Evolutionary conservation across 352 stramenopile species (phyloP).

Genomic region (Peronospora destructor): DNA sequence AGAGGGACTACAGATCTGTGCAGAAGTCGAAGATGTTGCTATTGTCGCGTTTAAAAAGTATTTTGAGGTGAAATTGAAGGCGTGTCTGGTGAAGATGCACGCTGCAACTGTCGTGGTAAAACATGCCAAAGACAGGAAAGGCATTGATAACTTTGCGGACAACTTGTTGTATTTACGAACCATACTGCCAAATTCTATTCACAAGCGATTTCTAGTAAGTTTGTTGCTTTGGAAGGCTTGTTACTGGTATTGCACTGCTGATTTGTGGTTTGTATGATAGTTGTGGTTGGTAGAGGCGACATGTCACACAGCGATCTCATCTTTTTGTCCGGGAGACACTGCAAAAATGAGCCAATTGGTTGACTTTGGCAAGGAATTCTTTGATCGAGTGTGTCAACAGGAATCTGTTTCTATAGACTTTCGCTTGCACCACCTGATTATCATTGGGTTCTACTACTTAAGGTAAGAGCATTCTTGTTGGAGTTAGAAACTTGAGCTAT

Average conservation of each 20-base stretch:
- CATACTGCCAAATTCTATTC: slow-evolving; percentile 38
- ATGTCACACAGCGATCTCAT: slow-evolving; percentile 47
- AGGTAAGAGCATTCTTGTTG: slow-evolving; percentile 26
- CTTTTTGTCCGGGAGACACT: slow-evolving; percentile 22
- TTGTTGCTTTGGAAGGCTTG: background rate
- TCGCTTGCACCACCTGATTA: slow-evolving; percentile 50
- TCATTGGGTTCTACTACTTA: slow-evolving; percentile 48
- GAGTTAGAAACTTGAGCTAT: background rate
- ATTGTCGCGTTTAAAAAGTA: slow-evolving; percentile 32
- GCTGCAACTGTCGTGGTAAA: slow-evolving; percentile 31
- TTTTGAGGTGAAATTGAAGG: slow-evolving; percentile 47
- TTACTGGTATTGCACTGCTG: slow-evolving; percentile 1
- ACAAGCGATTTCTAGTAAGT: slow-evolving; percentile 48
- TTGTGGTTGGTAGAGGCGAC: slow-evolving; percentile 62
- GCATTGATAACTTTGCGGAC: slow-evolving; percentile 28
- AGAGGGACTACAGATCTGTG: slow-evolving; percentile 33
- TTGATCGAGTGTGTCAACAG: slow-evolving; percentile 23
- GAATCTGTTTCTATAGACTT: slow-evolving; percentile 30
- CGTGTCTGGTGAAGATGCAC: slow-evolving; percentile 49
- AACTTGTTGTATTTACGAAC: slow-evolving; percentile 47
- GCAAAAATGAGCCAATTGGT: slow-evolving; percentile 34
- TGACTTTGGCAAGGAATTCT: slow-evolving; percentile 40
- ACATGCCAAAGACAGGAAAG: slow-evolving; percentile 8
- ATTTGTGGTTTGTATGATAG: slow-evolving; percentile 22
- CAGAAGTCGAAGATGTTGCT: slow-evolving; percentile 10